Percentiles rank a stretch among this genome's conserved stretches.
Evolutionary conservation across 2,329 filamentous ascomycete species (phyloP).

Genomic region (Aspergillus cejpii): DNA sequence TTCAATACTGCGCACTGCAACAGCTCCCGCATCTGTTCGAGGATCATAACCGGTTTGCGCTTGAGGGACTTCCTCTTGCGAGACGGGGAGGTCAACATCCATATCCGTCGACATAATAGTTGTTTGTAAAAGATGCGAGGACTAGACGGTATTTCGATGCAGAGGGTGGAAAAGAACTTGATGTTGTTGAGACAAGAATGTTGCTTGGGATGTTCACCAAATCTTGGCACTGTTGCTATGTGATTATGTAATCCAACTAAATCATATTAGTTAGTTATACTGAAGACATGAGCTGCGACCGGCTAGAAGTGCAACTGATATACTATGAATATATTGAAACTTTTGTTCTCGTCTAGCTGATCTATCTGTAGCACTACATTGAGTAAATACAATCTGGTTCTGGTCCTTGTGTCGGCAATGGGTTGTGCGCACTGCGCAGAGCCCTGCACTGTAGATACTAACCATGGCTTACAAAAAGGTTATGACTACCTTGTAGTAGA

Average conservation of each 20-base stretch:
- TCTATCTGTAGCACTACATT: too few species aligned
- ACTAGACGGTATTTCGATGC: background rate
- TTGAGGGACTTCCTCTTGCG: constrained; percentile 28
- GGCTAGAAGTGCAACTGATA: background rate
- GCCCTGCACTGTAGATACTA: too few species aligned
- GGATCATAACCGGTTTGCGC: constrained; percentile 35
- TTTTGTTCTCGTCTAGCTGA: too few species aligned
- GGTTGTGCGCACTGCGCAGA: too few species aligned
- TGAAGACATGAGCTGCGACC: background rate
- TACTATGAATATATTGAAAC: too few species aligned
- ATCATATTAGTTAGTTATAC: background rate
- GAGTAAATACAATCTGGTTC: too few species aligned
- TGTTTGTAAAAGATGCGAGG: background rate
- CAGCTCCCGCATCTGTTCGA: constrained; percentile 41
- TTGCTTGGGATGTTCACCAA: background rate
- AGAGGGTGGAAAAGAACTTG: background rate
- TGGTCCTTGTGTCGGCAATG: too few species aligned
- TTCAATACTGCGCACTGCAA: constrained; percentile 61
- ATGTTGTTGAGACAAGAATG: background rate
- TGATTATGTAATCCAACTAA: background rate
- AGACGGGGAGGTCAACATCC: constrained; percentile 40
- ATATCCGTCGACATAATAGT: constrained; percentile 40
- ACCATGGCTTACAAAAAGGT: too few species aligned
- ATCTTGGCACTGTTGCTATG: background rate
- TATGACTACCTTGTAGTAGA: too few species aligned